Evolutionary conservation across 306 rosid species (phyloP).

Genomic region (Fagus crenata): DNA sequence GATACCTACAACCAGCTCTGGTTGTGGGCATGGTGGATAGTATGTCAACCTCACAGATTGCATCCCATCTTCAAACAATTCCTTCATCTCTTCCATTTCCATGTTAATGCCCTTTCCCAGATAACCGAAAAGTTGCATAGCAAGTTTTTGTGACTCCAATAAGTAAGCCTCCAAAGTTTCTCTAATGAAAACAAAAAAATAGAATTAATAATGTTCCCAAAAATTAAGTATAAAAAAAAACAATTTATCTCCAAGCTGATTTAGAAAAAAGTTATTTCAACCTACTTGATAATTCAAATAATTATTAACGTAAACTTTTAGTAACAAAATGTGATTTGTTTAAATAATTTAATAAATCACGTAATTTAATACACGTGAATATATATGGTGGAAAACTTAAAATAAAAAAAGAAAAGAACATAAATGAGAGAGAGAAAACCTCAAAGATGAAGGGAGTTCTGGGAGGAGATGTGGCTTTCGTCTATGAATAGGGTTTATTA

Average conservation of each 20-base stretch:
- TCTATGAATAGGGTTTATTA: constrained; percentile 33
- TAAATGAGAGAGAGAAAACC: constrained; percentile 13
- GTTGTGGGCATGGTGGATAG: constrained; percentile 55
- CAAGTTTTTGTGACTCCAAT: constrained; percentile 23
- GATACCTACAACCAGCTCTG: constrained; percentile 45
- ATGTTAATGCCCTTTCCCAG: constrained; percentile 35
- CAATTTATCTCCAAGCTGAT: no score
- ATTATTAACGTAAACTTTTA: no score
- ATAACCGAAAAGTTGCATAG: constrained; percentile 23
- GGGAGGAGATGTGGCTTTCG: constrained; percentile 48
- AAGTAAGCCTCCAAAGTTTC: constrained; percentile 36
- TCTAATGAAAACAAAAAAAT: constrained; percentile 15
- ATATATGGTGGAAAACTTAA: background rate
- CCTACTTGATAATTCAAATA: no score
- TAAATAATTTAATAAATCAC: no score
- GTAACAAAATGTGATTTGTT: no score
- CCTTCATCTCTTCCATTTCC: constrained; percentile 29
- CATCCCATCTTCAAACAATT: constrained; percentile 46
- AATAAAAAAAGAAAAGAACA: background rate
- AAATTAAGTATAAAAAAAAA: background rate
- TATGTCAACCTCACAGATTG: constrained; percentile 43
- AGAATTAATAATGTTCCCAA: background rate
- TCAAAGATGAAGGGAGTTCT: constrained; percentile 38
- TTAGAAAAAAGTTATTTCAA: no score
- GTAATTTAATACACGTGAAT: no score